A percentile compares a stretch with the other conserved stretches of the same genome.
Conservation (phyloP, 2,329 filamentous ascomycete species). For the Peltaster fructicola region DNA sequence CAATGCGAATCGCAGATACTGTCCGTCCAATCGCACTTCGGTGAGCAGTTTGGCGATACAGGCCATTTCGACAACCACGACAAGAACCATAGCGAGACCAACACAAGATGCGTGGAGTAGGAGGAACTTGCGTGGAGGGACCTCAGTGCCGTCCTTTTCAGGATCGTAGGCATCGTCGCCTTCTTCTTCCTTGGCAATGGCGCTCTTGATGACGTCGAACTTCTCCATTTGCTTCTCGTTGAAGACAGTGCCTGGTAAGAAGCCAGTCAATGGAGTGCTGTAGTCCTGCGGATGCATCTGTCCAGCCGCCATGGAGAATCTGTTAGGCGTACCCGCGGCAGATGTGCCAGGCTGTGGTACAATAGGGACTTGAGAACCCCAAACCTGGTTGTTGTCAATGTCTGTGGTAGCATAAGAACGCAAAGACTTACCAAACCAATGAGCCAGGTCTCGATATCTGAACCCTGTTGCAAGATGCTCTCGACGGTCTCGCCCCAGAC, state of each 20-base stretch:
- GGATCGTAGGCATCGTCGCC: slow-evolving; percentile 4
- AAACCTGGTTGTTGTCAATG: slow-evolving; percentile 2
- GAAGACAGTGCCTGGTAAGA: slow-evolving; percentile 1
- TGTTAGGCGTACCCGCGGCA: too few relatives aligned
- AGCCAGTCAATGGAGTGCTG: slow-evolving; percentile 3
- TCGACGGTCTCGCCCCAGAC: slow-evolving; percentile 5
- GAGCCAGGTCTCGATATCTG: slow-evolving; percentile 4
- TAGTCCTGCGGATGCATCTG: too few relatives aligned
- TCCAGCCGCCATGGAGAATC: too few relatives aligned
- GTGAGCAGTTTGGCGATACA: slow-evolving; percentile 4
- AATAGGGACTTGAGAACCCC: slow-evolving; percentile 4
- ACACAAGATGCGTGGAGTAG: slow-evolving; percentile 3
- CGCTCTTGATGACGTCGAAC: slow-evolving; percentile 4
- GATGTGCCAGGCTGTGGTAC: too few relatives aligned
- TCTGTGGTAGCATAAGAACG: background rate
- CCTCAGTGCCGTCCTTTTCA: slow-evolving; percentile 3
- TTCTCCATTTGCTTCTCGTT: slow-evolving; percentile 4
- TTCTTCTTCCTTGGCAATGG: slow-evolving; percentile 4
- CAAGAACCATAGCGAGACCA: slow-evolving; percentile 4
- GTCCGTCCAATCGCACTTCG: slow-evolving; percentile 4
- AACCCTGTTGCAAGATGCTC: slow-evolving; percentile 3
- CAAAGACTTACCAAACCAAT: slow-evolving; percentile 4
- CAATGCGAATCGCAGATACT: slow-evolving; percentile 3
- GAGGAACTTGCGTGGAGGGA: slow-evolving; percentile 2
- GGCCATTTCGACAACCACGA: slow-evolving; percentile 4